Evolutionary conservation across 305 asterid genomes (phyloP).

Genomic region (Fraxinus greggii): DNA sequence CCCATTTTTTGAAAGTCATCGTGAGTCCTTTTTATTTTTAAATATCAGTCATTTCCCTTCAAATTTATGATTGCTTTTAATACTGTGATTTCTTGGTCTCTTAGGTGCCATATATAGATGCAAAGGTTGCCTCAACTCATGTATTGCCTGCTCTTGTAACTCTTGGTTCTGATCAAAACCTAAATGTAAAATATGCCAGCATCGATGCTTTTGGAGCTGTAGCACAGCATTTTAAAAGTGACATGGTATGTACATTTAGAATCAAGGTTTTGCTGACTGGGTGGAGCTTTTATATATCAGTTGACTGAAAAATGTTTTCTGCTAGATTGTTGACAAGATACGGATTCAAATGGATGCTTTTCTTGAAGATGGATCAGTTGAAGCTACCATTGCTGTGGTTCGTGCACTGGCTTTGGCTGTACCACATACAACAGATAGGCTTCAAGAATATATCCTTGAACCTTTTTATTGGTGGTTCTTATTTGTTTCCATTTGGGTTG

Average conservation of each 20-base stretch:
- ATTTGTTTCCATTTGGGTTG: slow-evolving; percentile 12
- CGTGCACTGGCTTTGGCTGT: slow-evolving; percentile 90
- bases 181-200: slow-evolving; percentile 87
- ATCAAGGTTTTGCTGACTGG: slow-evolving; percentile 25
- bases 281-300: slow-evolving; percentile 24
- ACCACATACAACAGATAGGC: slow-evolving; percentile 82
- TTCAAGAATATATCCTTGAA: slow-evolving; percentile 94
- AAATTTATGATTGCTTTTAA: slow-evolving; percentile 7
- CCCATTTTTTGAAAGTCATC: slow-evolving; percentile 82
- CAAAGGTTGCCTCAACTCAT: slow-evolving; percentile 82
- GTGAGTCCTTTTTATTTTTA: slow-evolving; percentile 46
- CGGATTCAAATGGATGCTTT: slow-evolving; percentile 99
- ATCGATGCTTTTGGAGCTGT: slow-evolving; percentile 96
- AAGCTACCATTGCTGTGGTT: slow-evolving; percentile 88
- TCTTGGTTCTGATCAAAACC: slow-evolving; percentile 96
- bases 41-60: slow-evolving; percentile 15
- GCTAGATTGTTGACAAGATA: slow-evolving; percentile 93
- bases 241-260: slow-evolving; percentile 49
- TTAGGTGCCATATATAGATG: slow-evolving; percentile 86
- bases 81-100: slow-evolving; percentile 22
- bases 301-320: slow-evolving; percentile 35
- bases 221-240: slow-evolving; percentile 91
- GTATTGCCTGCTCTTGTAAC: slow-evolving; percentile 98
- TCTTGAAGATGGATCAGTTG: slow-evolving; percentile 99
- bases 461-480: slow-evolving; percentile 18